Percentiles rank a stretch among this genome's conserved stretches.
Conservation (phyloP, 192 early-diverging fungal genomes). For the Podila horticola region DNA sequence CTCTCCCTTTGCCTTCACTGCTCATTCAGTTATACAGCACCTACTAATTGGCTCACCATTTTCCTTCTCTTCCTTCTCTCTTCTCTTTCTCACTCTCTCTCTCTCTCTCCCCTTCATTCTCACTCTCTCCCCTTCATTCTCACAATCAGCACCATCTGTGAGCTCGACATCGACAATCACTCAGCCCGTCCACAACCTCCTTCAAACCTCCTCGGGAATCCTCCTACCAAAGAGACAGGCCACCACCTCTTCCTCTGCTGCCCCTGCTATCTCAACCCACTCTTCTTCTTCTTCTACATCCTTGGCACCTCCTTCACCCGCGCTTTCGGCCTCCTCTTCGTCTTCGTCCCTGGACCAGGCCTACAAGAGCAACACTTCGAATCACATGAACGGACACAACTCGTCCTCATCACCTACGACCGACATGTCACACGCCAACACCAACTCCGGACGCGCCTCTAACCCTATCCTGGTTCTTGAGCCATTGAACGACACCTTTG, state of each 20-base stretch:
- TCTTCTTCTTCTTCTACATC: constrained; percentile 1
- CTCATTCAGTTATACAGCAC: neutral
- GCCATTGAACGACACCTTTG: constrained; percentile 60
- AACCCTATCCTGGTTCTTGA: constrained; percentile 55
- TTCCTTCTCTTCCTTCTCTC: too few species aligned
- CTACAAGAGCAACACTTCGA: neutral
- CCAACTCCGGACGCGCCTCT: constrained; percentile 31
- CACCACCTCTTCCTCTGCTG: constrained; percentile 3
- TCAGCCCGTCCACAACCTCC: constrained; percentile 18
- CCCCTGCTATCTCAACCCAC: constrained; percentile 19
- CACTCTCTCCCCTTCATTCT: neutral
- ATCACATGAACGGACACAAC: constrained; percentile 19
- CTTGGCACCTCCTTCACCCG: constrained; percentile 7
- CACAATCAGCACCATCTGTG: neutral
- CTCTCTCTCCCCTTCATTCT: neutral
- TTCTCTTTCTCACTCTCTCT: neutral
- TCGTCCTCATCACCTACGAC: constrained; percentile 6
- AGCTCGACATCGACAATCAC: neutral
- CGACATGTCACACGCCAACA: neutral
- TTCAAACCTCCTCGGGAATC: constrained; percentile 26
- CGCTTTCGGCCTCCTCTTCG: neutral
- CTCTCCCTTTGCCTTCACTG: neutral
- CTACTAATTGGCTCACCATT: neutral
- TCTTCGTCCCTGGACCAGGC: constrained; percentile 8
- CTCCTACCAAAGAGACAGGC: constrained; percentile 14